These are phyloP conservation scores for Erythrophleum fordii DNA, from an alignment of 306 rosid genomes.

Conservation along the genomic window DNA sequence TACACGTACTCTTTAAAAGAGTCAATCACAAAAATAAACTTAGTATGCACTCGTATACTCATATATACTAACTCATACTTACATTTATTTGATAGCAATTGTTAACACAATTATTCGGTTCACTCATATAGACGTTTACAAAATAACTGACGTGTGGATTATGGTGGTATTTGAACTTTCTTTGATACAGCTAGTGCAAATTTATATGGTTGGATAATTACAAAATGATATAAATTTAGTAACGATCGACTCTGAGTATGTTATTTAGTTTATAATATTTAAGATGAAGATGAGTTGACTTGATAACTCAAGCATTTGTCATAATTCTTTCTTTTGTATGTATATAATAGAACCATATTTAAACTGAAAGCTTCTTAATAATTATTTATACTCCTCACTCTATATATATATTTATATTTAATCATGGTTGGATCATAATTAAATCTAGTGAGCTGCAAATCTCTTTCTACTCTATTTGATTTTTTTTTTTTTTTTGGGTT, in stretches of 20 bases:
- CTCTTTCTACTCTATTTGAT: background rate
- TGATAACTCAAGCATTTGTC: background rate
- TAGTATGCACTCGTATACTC: background rate
- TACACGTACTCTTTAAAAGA: background rate
- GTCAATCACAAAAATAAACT: background rate
- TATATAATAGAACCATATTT: background rate
- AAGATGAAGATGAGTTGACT: background rate
- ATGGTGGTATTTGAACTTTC: too few species aligned
- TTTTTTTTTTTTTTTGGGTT: background rate
- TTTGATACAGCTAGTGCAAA: too few species aligned
- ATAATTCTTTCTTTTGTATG: background rate
- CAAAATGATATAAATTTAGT: background rate
- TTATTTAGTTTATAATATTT: background rate
- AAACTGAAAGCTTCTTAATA: background rate
- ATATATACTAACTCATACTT: background rate
- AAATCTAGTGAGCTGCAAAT: background rate
- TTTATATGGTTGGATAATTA: too few species aligned
- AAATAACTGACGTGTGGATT: too few species aligned
- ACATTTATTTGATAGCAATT: too few species aligned
- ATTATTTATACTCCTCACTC: background rate
- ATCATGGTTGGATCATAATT: too few species aligned
- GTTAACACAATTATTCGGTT: too few species aligned
- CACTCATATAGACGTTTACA: too few species aligned
- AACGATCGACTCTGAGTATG: background rate
- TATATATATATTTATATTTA: background rate